Evolutionary conservation across 805 yeast genomes (phyloP).

Genomic region (Lipomyces sp.): DNA sequence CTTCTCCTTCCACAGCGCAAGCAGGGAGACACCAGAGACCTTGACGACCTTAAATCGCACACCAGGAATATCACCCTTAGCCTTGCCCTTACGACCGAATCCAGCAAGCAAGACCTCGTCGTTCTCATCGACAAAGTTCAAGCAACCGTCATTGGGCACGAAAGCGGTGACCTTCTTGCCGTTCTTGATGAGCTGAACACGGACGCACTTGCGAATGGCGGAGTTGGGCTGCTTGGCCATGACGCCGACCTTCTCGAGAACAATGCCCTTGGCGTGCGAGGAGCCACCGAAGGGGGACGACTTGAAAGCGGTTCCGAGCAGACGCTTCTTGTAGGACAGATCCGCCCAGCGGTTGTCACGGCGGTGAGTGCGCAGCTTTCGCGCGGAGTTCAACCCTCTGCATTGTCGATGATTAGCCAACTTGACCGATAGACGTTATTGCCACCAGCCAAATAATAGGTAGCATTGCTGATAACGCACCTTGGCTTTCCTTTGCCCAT

Average conservation of each 20-base stretch:
- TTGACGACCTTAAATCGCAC: slow-evolving; percentile 99
- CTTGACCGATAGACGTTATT: too few species aligned
- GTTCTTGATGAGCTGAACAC: slow-evolving; percentile 99
- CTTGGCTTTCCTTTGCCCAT: slow-evolving; percentile 99
- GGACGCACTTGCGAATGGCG: slow-evolving; percentile 99
- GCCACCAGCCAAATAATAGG: too few species aligned
- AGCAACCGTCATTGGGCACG: slow-evolving; percentile 99
- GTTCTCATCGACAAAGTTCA: slow-evolving; percentile 99
- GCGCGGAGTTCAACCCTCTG: slow-evolving; percentile 99
- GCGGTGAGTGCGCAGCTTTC: slow-evolving; percentile 99
- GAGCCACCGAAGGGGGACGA: slow-evolving; percentile 99
- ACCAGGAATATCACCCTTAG: slow-evolving; percentile 99
- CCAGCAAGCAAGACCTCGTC: slow-evolving; percentile 99
- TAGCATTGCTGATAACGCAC: slow-evolving; percentile 11
- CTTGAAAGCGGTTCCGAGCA: slow-evolving; percentile 99
- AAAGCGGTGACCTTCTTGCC: slow-evolving; percentile 99
- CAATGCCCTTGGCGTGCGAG: slow-evolving; percentile 99
- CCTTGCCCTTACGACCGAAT: slow-evolving; percentile 99
- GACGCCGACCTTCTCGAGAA: slow-evolving; percentile 98
- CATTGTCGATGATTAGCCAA: background rate
- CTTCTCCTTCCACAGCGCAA: slow-evolving; percentile 99
- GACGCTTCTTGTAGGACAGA: slow-evolving; percentile 95
- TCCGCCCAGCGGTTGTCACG: slow-evolving; percentile 99
- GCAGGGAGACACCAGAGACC: slow-evolving; percentile 99
- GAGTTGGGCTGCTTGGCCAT: slow-evolving; percentile 99